These are phyloP conservation scores for Butyriboletus appendiculatus DNA, from an alignment of 1,284 basidiomycete species.

Conservation along the genomic window DNA sequence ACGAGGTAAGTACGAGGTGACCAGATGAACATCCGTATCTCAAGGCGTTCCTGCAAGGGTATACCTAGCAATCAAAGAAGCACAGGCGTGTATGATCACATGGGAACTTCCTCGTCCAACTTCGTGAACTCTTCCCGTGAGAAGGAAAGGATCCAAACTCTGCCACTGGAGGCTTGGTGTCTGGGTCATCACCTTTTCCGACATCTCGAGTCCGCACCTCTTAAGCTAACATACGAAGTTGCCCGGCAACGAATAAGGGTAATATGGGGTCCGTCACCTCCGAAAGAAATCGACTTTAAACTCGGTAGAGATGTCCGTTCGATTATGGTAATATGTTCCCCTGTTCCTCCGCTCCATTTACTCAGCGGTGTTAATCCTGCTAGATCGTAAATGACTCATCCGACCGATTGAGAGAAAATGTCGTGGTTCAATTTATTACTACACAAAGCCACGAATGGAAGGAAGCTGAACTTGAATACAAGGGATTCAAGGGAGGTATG, in stretches of 20 bases:
- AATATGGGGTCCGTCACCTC: conserved; percentile 10
- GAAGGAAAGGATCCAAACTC: conserved; percentile 1
- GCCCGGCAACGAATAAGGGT: conserved; percentile 10
- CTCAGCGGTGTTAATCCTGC: background rate
- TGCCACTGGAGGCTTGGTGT: conserved; percentile 31
- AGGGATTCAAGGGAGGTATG: conserved; percentile 29
- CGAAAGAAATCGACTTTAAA: conserved; percentile 16
- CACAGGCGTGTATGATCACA: conserved; percentile 9
- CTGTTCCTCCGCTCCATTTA: background rate
- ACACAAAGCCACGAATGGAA: conserved; percentile 10
- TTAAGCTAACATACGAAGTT: conserved; percentile 20
- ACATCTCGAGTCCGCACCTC: conserved; percentile 11
- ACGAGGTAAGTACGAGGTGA: conserved; percentile 22
- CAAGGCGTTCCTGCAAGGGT: conserved; percentile 10
- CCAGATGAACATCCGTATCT: conserved; percentile 1
- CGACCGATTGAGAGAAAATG: conserved; percentile 11
- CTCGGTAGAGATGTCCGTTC: conserved; percentile 16
- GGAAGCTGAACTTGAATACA: conserved; percentile 10
- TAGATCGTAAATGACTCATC: conserved; percentile 27
- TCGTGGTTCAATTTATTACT: conserved; percentile 28
- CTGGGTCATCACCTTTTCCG: conserved; percentile 24
- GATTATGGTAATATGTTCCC: conserved; percentile 15
- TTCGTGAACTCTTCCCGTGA: conserved; percentile 20
- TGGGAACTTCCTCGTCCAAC: conserved; percentile 33
- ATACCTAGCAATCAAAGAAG: background rate